These are phyloP conservation scores for Elsinoe arachidis DNA, from an alignment of 2,329 filamentous ascomycete genomes.

Conservation along the genomic window DNA sequence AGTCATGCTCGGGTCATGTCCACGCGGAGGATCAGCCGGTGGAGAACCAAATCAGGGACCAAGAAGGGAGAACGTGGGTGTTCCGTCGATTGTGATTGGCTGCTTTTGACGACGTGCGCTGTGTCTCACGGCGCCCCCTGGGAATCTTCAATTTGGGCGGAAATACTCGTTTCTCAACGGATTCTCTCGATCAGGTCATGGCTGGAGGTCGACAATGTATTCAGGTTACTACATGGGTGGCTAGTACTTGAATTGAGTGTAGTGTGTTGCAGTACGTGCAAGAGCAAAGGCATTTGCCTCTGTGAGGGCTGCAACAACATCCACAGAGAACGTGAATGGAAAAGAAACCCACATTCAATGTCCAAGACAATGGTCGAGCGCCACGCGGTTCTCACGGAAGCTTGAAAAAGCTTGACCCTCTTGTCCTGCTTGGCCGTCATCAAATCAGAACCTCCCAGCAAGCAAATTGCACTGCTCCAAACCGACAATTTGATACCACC, in stretches of 20 bases:
- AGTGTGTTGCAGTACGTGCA: too few relatives aligned
- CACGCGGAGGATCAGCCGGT: not conserved
- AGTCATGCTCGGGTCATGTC: not conserved
- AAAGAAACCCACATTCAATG: not conserved
- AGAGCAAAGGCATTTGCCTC: too few relatives aligned
- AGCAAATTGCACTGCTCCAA: not conserved
- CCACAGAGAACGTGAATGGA: not conserved
- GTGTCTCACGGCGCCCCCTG: not conserved
- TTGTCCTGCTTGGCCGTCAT: not conserved
- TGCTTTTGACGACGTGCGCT: not conserved
- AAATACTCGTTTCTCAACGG: not conserved
- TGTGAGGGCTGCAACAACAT: too few relatives aligned
- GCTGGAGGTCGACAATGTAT: not conserved
- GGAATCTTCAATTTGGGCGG: not conserved
- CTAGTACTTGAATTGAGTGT: too few relatives aligned
- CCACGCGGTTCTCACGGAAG: conserved; percentile 7
- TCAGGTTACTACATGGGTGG: too few relatives aligned
- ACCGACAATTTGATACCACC: not conserved
- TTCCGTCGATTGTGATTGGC: not conserved
- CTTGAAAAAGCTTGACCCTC: not conserved
- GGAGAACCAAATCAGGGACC: conserved; percentile 8
- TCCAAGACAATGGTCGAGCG: not conserved
- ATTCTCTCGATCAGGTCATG: too few relatives aligned
- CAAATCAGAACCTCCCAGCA: not conserved
- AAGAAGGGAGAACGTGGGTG: not conserved